Conservation (phyloP, 768 basidiomycete genomes). For the Termitomyces eurrhizus region DNA sequence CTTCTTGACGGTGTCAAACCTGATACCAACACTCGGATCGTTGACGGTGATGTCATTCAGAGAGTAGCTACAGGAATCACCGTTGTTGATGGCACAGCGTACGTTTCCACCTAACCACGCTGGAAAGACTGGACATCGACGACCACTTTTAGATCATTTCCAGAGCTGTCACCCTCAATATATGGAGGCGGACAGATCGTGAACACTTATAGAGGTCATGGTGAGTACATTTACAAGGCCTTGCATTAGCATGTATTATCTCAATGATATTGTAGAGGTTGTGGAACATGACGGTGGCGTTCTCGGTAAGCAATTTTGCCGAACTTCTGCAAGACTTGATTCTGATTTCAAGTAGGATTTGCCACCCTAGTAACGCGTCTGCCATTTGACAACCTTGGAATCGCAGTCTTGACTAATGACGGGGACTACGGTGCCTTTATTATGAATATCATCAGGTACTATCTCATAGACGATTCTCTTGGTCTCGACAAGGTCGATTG, state of each 20-base stretch:
- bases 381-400: slow-evolving; percentile 22
- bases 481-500: slow-evolving; percentile 22
- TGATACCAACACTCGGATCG: slow-evolving; percentile 1
- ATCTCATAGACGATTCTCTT: slow-evolving; percentile 21
- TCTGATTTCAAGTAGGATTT: slow-evolving; percentile 15
- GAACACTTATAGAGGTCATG: slow-evolving; percentile 22
- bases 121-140: not conserved
- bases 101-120: not conserved
- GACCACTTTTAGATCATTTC: slow-evolving; percentile 8
- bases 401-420: slow-evolving; percentile 27
- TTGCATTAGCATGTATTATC: not conserved
- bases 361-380: slow-evolving; percentile 18
- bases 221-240: slow-evolving; percentile 9
- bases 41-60: slow-evolving; percentile 2
- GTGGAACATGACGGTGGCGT: slow-evolving; percentile 12
- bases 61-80: not conserved
- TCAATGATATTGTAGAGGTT: slow-evolving; percentile 2
- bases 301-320: not conserved
- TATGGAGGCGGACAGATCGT: slow-evolving; percentile 24
- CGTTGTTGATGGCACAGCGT: not conserved
- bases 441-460: slow-evolving; percentile 19
- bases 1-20: slow-evolving; percentile 16
- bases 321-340: not conserved
- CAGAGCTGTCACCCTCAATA: slow-evolving; percentile 21
- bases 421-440: slow-evolving; percentile 18